Conservation (phyloP, 2,329 filamentous ascomycete species). For the Ceratocystis alfenasii region DNA sequence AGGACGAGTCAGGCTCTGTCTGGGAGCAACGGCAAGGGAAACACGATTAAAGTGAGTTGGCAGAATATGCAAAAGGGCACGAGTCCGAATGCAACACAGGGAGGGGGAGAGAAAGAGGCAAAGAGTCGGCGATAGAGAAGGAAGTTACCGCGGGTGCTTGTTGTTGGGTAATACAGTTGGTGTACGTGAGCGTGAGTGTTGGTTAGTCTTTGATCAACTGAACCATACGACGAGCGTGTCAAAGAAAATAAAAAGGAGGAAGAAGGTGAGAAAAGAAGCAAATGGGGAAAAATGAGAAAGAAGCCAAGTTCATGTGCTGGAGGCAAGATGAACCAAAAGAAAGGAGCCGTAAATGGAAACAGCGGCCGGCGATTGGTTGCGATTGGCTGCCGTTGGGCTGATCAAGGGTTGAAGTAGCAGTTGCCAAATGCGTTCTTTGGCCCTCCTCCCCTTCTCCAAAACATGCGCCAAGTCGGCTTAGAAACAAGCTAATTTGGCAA, state of each 20-base stretch:
- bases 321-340: not conserved
- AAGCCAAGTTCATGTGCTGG: not conserved
- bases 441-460: not conserved
- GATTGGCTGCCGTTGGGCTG: not conserved
- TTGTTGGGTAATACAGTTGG: not conserved
- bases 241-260: too few species aligned
- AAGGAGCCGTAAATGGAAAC: not conserved
- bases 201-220: not conserved
- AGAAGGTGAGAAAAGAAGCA: too few species aligned
- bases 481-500: slow-evolving; percentile 9
- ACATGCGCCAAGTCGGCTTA: not conserved
- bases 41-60: not conserved
- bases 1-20: too few species aligned
- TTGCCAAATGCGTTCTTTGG: slow-evolving; percentile 4
- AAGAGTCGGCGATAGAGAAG: not conserved
- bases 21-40: too few species aligned
- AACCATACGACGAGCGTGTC: too few species aligned
- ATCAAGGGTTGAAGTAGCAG: not conserved
- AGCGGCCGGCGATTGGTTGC: not conserved
- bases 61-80: not conserved
- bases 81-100: slow-evolving; percentile 2
- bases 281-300: not conserved
- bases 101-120: not conserved
- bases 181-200: not conserved
- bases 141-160: not conserved